phyloP scores from a whole-genome alignment of 73 alveolate species.

The Diophrys appendiculata region DNA sequence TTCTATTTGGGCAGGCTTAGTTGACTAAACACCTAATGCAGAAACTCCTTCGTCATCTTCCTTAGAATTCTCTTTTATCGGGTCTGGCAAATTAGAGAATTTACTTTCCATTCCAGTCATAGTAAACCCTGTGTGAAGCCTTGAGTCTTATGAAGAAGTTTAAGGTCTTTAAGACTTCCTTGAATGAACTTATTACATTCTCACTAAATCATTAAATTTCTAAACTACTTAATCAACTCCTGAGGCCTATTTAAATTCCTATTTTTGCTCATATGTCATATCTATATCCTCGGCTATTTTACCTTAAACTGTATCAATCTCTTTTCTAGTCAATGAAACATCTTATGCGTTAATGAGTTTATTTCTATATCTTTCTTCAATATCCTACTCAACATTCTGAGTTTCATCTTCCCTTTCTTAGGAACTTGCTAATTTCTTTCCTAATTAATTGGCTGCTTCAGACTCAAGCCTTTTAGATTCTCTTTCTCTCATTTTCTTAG shows the following conservation, averaged over 20 bases:
- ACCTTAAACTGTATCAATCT: neutral
- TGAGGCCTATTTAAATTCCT: neutral
- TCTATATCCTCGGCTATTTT: neutral
- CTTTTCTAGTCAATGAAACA: neutral
- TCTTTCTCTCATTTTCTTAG: too few species aligned
- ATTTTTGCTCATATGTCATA: neutral
- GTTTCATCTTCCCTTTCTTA: too few species aligned
- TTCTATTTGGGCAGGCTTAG: too few species aligned
- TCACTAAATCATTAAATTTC: neutral
- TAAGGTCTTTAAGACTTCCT: neutral
- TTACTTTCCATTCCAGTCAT: neutral
- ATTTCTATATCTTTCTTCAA: too few species aligned
- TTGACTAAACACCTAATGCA: too few species aligned
- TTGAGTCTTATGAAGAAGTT: neutral
- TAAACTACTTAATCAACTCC: neutral
- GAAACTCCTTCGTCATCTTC: neutral
- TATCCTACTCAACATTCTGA: too few species aligned
- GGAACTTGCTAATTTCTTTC: too few species aligned
- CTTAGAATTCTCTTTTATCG: neutral
- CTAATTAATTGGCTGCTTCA: too few species aligned
- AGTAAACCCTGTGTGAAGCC: neutral
- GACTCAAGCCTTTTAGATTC: too few species aligned
- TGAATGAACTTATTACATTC: neutral
- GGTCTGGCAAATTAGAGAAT: neutral
- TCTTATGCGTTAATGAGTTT: neutral